Base-by-base conservation (phyloP, 345 rosid genomes). In the Luvunga scandens region DNA sequence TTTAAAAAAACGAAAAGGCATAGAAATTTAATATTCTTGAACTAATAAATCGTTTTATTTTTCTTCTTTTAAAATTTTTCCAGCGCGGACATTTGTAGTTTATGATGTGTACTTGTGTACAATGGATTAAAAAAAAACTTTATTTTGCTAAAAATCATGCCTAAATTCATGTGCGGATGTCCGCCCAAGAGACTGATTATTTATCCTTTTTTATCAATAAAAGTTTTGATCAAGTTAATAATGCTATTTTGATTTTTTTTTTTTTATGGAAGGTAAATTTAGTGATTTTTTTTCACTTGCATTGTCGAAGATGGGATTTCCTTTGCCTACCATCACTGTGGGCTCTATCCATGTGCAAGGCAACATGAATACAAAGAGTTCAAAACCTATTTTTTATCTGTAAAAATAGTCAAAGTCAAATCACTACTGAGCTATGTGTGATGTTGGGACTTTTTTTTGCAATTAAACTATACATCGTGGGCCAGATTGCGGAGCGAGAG, bases 341-440 rank as follows among this genome's bases (percentile, higher is more conserved):
- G 84, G 86, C 87, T 86, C 79, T 66, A 75, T 83, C 88, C 90
- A 85, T 80, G 86, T 85, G 90, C 86, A 72, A 30, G 25, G 69
- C 81, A 80, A 71, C 82, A 36, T 66, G 71, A 38, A 80, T 80
- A 55, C 55, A 71, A 69, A 67, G 18, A 56, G 39, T 31, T 39
- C 16, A 14, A 55, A 74, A 27, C 45, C 62, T 62, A 4, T 66
- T 50, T 39, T 60, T 39, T 25, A 33, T 18, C n/a, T 30, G 70
- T 4, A 31, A 19, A 77, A 48, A n/a, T 60, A 62, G 76, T 85
- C 79, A 71, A 69, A 61, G 75, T 64, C 63, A 24, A 59, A 70
- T 79, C 79, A 33, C 38, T 53, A 55, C 50, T 45, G 69, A 73
- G 63, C 69, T 79, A 71, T 73, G n/a, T 72, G 75, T 65, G 72